phyloP scores from a whole-genome alignment of 192 early-diverging fungal genomes.

The Geranomyces variabilis region DNA sequence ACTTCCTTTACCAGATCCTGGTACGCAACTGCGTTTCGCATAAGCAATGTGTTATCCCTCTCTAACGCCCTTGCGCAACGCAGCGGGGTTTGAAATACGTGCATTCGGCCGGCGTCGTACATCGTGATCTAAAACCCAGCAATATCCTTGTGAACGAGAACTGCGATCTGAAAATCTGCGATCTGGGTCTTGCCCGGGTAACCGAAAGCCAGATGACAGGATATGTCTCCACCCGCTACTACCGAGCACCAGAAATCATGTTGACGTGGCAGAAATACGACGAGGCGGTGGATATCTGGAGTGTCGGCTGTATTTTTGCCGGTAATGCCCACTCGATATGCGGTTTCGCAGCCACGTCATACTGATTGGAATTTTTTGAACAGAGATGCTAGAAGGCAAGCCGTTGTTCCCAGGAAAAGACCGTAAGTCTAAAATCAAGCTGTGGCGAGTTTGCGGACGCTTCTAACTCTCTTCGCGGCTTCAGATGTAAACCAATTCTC shows the following conservation, averaged over 20 bases:
- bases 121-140: constrained; percentile 94
- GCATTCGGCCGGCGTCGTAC: constrained; percentile 93
- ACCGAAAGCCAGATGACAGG: constrained; percentile 97
- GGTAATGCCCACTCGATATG: constrained; percentile 46
- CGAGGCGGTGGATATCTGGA: constrained; percentile 96
- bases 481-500: constrained; percentile 94
- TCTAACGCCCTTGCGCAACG: neutral
- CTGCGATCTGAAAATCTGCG: constrained; percentile 98
- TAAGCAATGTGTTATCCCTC: neutral
- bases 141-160: constrained; percentile 98
- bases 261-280: constrained; percentile 97
- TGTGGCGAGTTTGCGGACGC: too few relatives aligned
- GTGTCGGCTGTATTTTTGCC: constrained; percentile 89
- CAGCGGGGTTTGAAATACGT: constrained; percentile 68
- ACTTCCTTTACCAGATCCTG: constrained; percentile 96
- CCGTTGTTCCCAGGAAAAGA: constrained; percentile 95
- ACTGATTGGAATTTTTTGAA: neutral
- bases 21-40: neutral
- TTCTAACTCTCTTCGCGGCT: constrained; percentile 5
- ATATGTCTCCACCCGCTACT: constrained; percentile 97
- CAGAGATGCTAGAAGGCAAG: constrained; percentile 95
- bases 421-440: constrained; percentile 57
- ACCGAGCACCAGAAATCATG: constrained; percentile 98
- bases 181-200: constrained; percentile 94
- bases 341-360: neutral